Evolutionary conservation across 73 alveolate genomes (phyloP).

Genomic region (Tetrahymena malaccensis): DNA sequence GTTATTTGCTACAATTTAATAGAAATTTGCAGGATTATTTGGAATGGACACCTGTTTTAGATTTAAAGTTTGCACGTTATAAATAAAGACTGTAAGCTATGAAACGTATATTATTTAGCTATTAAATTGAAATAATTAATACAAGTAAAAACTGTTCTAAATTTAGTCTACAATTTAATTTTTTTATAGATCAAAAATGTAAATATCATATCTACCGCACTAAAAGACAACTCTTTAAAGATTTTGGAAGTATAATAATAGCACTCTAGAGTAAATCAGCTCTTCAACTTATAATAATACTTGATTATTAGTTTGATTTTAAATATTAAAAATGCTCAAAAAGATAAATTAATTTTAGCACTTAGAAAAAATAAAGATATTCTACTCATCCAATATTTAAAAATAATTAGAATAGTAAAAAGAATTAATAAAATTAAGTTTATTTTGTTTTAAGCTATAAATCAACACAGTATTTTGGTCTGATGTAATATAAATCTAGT

Average conservation of each 20-base stretch:
- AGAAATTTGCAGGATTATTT: not conserved
- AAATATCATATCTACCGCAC: not conserved
- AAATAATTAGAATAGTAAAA: not conserved
- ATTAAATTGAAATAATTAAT: too few species aligned
- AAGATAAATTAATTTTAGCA: not conserved
- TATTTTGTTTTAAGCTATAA: not conserved
- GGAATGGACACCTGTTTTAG: not conserved
- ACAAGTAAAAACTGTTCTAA: too few species aligned
- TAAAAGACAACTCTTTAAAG: not conserved
- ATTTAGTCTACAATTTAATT: not conserved
- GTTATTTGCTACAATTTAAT: too few species aligned
- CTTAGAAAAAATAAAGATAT: not conserved
- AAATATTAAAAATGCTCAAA: too few species aligned
- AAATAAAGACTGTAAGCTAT: not conserved
- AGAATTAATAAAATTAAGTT: not conserved
- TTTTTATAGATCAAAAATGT: not conserved
- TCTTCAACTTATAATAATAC: not conserved
- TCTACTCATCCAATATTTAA: not conserved
- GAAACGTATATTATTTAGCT: too few species aligned
- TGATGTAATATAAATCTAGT: not conserved
- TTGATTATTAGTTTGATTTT: not conserved
- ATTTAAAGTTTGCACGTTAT: not conserved
- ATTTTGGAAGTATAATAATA: too few species aligned
- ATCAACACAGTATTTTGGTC: not conserved
- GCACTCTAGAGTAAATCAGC: not conserved